A percentile compares a stretch with the other conserved stretches of the same genome.
Conservation (phyloP, 306 rosid genomes). For the Dalbergia oliveri region DNA sequence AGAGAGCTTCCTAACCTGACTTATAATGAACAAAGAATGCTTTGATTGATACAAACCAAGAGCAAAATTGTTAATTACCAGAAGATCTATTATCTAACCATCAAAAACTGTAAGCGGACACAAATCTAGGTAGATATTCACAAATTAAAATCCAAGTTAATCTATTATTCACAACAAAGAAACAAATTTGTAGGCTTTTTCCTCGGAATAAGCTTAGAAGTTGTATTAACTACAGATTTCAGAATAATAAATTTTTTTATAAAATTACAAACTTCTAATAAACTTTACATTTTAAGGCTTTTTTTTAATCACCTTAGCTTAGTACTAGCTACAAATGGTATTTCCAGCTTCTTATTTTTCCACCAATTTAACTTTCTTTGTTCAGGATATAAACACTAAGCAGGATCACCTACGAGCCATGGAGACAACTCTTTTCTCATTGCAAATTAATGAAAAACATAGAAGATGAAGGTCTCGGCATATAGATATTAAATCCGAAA, state of each 20-base stretch:
- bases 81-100: constrained; percentile 15
- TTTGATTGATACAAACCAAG: not conserved
- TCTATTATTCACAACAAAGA: not conserved
- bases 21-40: not conserved
- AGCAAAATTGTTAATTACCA: constrained; percentile 3
- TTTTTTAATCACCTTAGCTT: not conserved
- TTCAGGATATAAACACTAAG: constrained; percentile 15
- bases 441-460: constrained; percentile 1
- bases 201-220: not conserved
- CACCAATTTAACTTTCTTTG: not conserved
- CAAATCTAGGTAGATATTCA: not conserved
- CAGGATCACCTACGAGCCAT: constrained; percentile 10
- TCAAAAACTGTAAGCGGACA: not conserved
- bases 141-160: constrained; percentile 8
- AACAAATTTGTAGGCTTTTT: not conserved
- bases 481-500: not conserved
- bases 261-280: constrained; percentile 2
- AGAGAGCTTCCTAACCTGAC: not conserved
- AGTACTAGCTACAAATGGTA: constrained; percentile 11
- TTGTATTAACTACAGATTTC: constrained; percentile 3
- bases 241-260: not conserved
- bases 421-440: not conserved
- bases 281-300: constrained; percentile 6
- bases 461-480: not conserved
- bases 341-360: not conserved